phyloP scores from a whole-genome alignment of 495 filamentous ascomycete species.

The Baudoinia panamericana region DNA sequence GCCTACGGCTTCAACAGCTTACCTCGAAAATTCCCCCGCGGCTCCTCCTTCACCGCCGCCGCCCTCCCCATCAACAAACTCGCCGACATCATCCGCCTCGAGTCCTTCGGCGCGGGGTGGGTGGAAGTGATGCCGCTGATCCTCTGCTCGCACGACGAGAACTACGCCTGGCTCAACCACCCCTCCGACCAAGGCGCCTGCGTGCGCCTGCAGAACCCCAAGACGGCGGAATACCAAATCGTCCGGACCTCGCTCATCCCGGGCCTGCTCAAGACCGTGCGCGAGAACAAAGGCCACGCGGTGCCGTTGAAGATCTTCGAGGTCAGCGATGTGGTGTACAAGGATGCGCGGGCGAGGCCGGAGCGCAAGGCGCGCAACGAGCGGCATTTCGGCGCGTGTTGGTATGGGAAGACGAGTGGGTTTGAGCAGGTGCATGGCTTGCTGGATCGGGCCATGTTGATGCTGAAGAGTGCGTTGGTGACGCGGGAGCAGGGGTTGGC shows the following conservation, averaged over 20 bases:
- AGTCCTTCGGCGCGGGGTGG: conserved; percentile 92
- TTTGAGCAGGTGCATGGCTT: conserved; percentile 96
- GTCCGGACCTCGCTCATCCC: conserved; percentile 83
- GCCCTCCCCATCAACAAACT: conserved; percentile 90
- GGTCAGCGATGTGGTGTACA: conserved; percentile 80
- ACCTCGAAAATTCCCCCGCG: conserved; percentile 68
- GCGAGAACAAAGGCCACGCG: conserved; percentile 83
- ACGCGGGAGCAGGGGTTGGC: conserved; percentile 36
- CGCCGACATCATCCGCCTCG: conserved; percentile 75
- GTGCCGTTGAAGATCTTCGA: conserved; percentile 81
- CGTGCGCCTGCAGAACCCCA: conserved; percentile 85
- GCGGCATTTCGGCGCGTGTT: conserved; percentile 87
- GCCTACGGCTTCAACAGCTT: conserved; percentile 94
- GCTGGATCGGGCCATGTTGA: conserved; percentile 78
- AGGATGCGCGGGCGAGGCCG: conserved; percentile 48
- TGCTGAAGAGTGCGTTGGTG: conserved; percentile 75
- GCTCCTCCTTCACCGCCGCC: conserved; percentile 69
- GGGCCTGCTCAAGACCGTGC: conserved; percentile 84
- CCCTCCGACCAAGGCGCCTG: conserved; percentile 75
- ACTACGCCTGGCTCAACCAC: conserved; percentile 91
- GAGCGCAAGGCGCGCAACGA: conserved; percentile 87
- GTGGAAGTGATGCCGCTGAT: conserved; percentile 92
- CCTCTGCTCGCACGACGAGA: conserved; percentile 96
- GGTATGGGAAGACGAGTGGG: conserved; percentile 85
- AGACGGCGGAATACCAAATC: conserved; percentile 91